Base-by-base conservation (phyloP, 2,329 filamentous ascomycete species). In the Colletotrichum orchidophilum region DNA sequence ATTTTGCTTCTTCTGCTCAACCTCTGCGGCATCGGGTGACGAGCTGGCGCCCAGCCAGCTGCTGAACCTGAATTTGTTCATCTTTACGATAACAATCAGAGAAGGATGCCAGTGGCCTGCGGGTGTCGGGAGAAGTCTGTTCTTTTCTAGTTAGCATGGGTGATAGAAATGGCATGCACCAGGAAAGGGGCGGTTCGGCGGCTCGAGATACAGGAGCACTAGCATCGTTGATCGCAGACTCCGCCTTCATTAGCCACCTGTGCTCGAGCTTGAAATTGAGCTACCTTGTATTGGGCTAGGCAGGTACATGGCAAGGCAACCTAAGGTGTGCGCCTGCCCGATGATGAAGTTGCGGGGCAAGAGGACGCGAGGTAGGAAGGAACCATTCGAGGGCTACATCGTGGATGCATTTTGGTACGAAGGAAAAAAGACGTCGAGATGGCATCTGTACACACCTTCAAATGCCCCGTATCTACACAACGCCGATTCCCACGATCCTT, bases 11-110 rank as follows among this genome's bases (percentile, higher is more conserved):
- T 80, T 81, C 26, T 71, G 67, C 11, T 80, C 79, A 13, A 71
- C 68, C 11, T 78, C 77, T 7, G 66, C 50, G 6, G 62, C 55
- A 29, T 71, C 72, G 27, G 73, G 62, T 3, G 76, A 72, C 7
- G 75, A 67, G 53, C 72, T 73, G 21, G 73, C 72, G 74, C 77
- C 76, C n/a, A 83, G 76, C 78, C 78, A 80, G n/a, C 81, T 78
- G 18, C 78, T 79, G 21, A 81, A 73, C 73, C 76, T 81, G 65
- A 81, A 75, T 59, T 77, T 82, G 60, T 63, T 77, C 81, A 83
- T 72, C 18, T 27, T 58, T 46, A 13, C n/a, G 27, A 15, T 54
- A 11, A n/a, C 4, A 26, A 33, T 24, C 46, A 29, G 24, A 21
- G 13, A 5, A 8, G 18, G 49, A 12, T 26, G 18, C n/a, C 18